Evolutionary conservation across 345 rosid genomes (phyloP).

Genomic region (Citropsis articulata): DNA sequence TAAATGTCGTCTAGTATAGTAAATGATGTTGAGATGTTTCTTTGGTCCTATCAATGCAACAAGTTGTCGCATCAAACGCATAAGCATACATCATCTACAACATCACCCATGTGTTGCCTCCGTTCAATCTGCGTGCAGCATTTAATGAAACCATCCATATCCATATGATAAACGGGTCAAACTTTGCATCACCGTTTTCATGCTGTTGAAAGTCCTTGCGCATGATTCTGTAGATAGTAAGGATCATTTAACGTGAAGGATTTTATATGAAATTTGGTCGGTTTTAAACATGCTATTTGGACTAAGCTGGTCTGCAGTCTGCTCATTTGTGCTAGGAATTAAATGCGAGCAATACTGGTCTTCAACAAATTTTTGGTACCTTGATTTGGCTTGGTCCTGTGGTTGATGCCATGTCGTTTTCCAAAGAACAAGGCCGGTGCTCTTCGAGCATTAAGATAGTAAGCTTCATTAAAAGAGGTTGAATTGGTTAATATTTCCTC

Average conservation of each 20-base stretch:
- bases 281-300: background rate
- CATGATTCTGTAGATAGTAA: background rate
- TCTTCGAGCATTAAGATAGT: too few relatives aligned
- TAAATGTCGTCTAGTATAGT: background rate
- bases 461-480: background rate
- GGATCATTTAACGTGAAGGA: background rate
- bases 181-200: background rate
- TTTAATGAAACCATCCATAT: conserved; percentile 5
- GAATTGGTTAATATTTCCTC: background rate
- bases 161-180: background rate
- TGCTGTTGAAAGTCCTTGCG: background rate
- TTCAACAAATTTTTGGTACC: background rate
- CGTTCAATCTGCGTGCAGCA: background rate
- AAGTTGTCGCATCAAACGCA: background rate
- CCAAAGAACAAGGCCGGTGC: background rate
- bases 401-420: background rate
- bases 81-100: background rate
- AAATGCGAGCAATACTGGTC: background rate
- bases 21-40: conserved; percentile 8
- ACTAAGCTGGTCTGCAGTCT: background rate
- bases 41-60: conserved; percentile 11
- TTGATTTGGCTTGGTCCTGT: background rate
- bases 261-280: background rate
- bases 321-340: background rate
- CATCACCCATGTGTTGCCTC: conserved; percentile 27